Conservation (phyloP, 148 eudicot species). For the Rhododendron mucronatum region DNA sequence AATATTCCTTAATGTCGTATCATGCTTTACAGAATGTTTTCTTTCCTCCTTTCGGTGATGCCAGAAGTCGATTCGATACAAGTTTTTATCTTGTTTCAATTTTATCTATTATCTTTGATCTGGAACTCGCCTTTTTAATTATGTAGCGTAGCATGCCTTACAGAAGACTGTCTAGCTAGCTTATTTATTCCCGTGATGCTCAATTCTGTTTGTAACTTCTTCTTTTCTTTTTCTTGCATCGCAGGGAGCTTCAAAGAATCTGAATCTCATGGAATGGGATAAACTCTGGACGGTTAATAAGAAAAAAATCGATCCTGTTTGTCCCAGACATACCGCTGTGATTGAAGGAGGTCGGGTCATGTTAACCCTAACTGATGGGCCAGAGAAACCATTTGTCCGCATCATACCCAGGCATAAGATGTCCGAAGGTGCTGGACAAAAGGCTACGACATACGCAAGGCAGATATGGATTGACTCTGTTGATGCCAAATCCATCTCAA, state of each 20-base stretch:
- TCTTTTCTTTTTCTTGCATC: slow-evolving; percentile 2
- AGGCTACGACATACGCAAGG: slow-evolving; percentile 72
- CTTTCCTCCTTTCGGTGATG: background rate
- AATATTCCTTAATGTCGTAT: background rate
- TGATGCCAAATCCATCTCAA: slow-evolving; percentile 69
- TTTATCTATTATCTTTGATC: too few relatives aligned
- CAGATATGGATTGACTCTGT: slow-evolving; percentile 76
- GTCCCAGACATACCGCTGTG: slow-evolving; percentile 92
- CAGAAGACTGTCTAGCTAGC: background rate
- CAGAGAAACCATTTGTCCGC: slow-evolving; percentile 75
- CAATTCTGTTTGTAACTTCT: background rate
- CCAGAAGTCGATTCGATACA: background rate
- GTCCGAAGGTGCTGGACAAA: slow-evolving; percentile 85
- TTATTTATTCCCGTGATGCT: background rate
- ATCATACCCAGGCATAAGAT: slow-evolving; percentile 85
- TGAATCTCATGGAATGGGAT: slow-evolving; percentile 99
- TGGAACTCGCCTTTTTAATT: background rate
- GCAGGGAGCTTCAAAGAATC: slow-evolving; percentile 96
- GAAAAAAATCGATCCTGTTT: slow-evolving; percentile 87
- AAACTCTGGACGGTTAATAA: slow-evolving; percentile 95
- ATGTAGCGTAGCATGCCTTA: background rate
- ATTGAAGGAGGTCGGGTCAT: slow-evolving; percentile 63
- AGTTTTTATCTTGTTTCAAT: background rate
- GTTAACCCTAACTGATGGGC: slow-evolving; percentile 71
- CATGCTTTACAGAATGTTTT: background rate